phyloP scores from a whole-genome alignment of 352 stramenopile species.

The Phytophthora nicotianae region DNA sequence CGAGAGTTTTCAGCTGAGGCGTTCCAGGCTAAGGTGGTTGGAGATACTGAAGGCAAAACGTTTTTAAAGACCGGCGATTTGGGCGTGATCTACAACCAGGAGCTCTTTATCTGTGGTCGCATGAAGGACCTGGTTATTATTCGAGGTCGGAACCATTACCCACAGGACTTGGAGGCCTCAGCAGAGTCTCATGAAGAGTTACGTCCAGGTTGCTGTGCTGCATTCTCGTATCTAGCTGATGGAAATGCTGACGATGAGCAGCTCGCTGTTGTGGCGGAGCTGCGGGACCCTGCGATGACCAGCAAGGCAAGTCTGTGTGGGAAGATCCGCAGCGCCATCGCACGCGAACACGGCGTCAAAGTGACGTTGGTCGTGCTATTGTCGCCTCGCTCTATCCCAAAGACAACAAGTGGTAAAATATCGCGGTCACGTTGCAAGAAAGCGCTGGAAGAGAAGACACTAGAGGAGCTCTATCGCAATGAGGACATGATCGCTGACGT shows the following conservation, averaged over 20 bases:
- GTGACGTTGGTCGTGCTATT: slow-evolving; percentile 93
- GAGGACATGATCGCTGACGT: slow-evolving; percentile 75
- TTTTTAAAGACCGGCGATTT: slow-evolving; percentile 97
- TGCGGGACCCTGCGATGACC: slow-evolving; percentile 68
- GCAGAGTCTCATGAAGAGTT: slow-evolving; percentile 84
- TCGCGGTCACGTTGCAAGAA: slow-evolving; percentile 89
- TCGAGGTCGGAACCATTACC: slow-evolving; percentile 98
- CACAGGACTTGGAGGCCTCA: slow-evolving; percentile 97
- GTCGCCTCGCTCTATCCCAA: slow-evolving; percentile 93
- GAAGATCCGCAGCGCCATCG: slow-evolving; percentile 72
- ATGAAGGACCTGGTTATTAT: slow-evolving; percentile 99
- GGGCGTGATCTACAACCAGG: slow-evolving; percentile 95
- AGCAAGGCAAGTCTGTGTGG: slow-evolving; percentile 78
- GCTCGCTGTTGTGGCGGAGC: slow-evolving; percentile 76
- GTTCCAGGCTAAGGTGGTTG: slow-evolving; percentile 88
- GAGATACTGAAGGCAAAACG: slow-evolving; percentile 29
- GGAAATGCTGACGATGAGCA: slow-evolving; percentile 62
- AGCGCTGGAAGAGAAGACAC: slow-evolving; percentile 60
- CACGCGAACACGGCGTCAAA: slow-evolving; percentile 83
- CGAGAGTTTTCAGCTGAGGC: slow-evolving; percentile 78
- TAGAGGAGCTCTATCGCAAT: slow-evolving; percentile 79
- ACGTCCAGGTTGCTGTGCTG: slow-evolving; percentile 95
- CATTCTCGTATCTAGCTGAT: slow-evolving; percentile 84
- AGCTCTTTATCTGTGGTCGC: slow-evolving; percentile 98
- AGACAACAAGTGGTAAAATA: slow-evolving; percentile 99